phyloP scores from a whole-genome alignment of 2,329 filamentous ascomycete species.

The Beauveria scarabaeidicola region DNA sequence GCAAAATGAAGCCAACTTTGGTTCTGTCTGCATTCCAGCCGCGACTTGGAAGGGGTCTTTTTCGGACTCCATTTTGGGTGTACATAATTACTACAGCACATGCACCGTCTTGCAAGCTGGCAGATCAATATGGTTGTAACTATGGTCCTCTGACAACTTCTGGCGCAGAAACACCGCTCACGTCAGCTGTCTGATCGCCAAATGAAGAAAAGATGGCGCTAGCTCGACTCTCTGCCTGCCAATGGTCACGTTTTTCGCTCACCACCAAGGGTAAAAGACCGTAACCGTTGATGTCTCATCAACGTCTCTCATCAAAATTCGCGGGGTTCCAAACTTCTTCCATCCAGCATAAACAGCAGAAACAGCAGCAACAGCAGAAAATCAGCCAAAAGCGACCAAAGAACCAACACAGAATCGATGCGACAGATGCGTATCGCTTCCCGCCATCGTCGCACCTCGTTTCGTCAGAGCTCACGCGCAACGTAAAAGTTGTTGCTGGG shows the following conservation, averaged over 20 bases:
- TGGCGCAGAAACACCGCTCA: too few relatives aligned
- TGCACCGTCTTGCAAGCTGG: too few relatives aligned
- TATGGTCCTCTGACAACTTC: too few relatives aligned
- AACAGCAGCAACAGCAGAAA: too few relatives aligned
- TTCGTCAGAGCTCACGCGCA: background rate
- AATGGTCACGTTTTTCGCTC: conserved; percentile 1
- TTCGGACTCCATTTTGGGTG: too few relatives aligned
- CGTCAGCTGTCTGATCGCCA: too few relatives aligned
- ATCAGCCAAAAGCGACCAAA: too few relatives aligned
- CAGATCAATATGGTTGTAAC: too few relatives aligned
- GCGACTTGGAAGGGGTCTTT: too few relatives aligned
- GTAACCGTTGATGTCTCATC: background rate
- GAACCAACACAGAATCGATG: background rate
- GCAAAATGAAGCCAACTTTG: too few relatives aligned
- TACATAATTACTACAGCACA: too few relatives aligned
- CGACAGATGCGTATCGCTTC: background rate
- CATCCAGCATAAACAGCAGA: background rate
- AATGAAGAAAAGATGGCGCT: background rate
- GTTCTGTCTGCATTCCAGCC: too few relatives aligned
- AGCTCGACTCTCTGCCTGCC: background rate
- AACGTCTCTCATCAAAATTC: background rate
- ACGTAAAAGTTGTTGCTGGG: background rate
- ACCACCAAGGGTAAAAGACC: background rate
- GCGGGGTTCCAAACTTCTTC: background rate
- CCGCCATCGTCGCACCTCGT: background rate